Base-by-base conservation (phyloP, 805 yeast species). In the Metschnikowia aberdeeniae region DNA sequence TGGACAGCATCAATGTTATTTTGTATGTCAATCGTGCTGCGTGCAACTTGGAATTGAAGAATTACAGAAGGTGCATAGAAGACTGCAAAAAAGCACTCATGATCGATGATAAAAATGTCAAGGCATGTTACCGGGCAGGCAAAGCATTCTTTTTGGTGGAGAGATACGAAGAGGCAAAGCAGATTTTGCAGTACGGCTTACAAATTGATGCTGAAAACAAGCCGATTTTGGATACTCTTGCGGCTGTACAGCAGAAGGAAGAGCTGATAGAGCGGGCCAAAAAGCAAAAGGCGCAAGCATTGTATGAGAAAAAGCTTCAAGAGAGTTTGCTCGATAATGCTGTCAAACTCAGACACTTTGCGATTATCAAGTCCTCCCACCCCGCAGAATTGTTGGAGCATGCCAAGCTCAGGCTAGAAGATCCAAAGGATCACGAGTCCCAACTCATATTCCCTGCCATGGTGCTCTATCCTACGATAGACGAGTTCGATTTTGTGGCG, bases 11-110 rank as follows among this genome's bases (percentile, higher is more conserved):
- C 22, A 78, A 78, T 31, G 76, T 80, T 3, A 81, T 92, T 0
- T 71, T 93, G 39, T 82, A 75, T 51, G 68, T 84, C 44, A 93
- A 93, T 63, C 76, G 96, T 48, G 96, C 98, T 1, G 97, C 96
- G 1, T 86, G 97, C 64, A 88, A 92, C 57, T 70, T 93, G 52
- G 95, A 86, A 59, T 68, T 93, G 54, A 77, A 82, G 56, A 93
- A 93, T 65, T 92, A 82, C 64, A 78, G 98, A 66, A 72, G 80
- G 44, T 87, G 96, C 59, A 83, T 93, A 52, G 86, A 84, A 51
- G 97, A 92, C 62, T 87, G 96, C 61, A 82, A 82, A 53, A 75
- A 73, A 40, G 89, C 88, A 5, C 66, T 93, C 50, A 60, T 68
- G 40, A 56, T 77, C 3, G 88, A 88, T 55, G 85, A 87, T 2